phyloP scores from a whole-genome alignment of 352 stramenopile genomes.

The Pythium phragmiticola region DNA sequence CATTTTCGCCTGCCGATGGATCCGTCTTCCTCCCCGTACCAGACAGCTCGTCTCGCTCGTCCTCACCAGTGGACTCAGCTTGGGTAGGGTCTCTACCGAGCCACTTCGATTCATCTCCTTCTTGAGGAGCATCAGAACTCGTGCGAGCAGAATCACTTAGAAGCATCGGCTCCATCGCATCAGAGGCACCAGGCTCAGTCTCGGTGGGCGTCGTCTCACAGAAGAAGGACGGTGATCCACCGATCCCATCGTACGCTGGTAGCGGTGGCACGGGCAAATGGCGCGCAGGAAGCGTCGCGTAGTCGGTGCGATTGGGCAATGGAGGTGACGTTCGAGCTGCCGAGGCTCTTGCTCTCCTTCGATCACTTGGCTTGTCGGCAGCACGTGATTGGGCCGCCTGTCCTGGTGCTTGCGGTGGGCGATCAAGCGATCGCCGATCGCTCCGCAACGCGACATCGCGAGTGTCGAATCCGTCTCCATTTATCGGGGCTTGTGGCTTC shows the following conservation, averaged over 20 bases:
- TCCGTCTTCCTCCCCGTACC: not conserved
- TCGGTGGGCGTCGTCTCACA: conserved; percentile 34
- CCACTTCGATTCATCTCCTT: conserved; percentile 1
- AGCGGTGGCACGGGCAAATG: conserved; percentile 55
- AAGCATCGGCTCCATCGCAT: conserved; percentile 16
- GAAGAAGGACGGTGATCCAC: conserved; percentile 78
- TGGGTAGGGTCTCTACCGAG: not conserved
- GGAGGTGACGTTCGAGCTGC: not conserved
- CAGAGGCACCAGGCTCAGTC: not conserved
- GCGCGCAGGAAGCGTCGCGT: conserved; percentile 18
- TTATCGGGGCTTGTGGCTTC: not conserved
- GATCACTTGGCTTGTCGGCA: not conserved
- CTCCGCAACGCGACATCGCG: no score
- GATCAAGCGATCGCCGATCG: not conserved
- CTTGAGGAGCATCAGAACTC: not conserved
- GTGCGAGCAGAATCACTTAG: conserved; percentile 2
- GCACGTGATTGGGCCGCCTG: not conserved
- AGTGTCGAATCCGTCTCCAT: not conserved
- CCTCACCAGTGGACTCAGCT: not conserved
- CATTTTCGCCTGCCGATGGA: not conserved
- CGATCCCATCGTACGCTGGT: conserved; percentile 78
- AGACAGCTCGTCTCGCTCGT: not conserved
- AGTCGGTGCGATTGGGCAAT: not conserved
- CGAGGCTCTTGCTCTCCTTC: not conserved
- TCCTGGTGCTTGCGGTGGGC: not conserved